Base-by-base conservation (phyloP, 2,329 filamentous ascomycete genomes). In the Rachicladosporium sp. region DNA sequence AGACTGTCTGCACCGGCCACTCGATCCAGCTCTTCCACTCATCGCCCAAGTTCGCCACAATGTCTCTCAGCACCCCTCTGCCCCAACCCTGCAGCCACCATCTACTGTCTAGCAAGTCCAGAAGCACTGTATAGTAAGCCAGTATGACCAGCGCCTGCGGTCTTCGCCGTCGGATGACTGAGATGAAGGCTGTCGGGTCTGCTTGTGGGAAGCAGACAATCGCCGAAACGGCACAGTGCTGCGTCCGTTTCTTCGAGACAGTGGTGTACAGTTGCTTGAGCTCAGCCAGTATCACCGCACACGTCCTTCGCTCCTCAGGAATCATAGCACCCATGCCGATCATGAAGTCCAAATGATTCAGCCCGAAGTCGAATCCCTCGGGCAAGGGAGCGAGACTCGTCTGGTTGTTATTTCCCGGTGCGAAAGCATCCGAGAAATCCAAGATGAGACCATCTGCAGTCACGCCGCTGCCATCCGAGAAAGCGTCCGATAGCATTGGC, bases 301-400 rank as follows among this genome's bases (percentile, higher is more conserved):
- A 54, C 3, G 43, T 45, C 27, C 44, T 41, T 35, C 52, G 41
- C 19, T 55, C 53, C 11, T 53, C 51, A 7, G 48, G 46, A 2
- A 53, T 33, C 51, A 57, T 55, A 29, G 46, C 43, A 12, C 56
- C 50, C 12, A 52, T 41, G 3, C 48, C 52, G 34, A 57, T 46
- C 52, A 57, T 54, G 44, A 49, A 56, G 37, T 56, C 53, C 13
- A 57, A 48, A 41, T 57, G 53, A n/a, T 44, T 44, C 21, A 57
- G 41, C 7, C 54, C 52, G 31, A 52, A 50, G 35, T 54, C 52
- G 44, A 55, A 49, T 21, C 49, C 49, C 29, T 55, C 49, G 2
- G 51, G 53, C 8, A 52, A 11, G 5, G 23, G 23, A 2, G 23
- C 23, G 23, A 27, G 23, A 27, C 23, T 27, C 23, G 23, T 27